phyloP scores from a whole-genome alignment of 306 rosid genomes.

The Vigna hirtella region DNA sequence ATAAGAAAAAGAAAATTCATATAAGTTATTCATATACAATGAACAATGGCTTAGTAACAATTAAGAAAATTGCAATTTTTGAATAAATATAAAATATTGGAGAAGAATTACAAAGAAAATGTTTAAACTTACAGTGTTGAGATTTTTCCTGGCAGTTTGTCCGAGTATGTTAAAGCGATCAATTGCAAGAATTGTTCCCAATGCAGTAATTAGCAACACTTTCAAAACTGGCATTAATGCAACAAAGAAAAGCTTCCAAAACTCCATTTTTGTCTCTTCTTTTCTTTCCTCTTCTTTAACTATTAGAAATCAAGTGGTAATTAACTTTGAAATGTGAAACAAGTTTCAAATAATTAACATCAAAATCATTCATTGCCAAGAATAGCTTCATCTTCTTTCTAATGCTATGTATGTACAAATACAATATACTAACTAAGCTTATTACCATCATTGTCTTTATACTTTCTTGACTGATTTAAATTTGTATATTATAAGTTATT shows the following conservation, averaged over 20 bases:
- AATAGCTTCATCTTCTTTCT: background rate
- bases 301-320: background rate
- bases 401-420: background rate
- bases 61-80: background rate
- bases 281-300: background rate
- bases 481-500: too few species aligned
- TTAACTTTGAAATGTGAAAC: slow-evolving; percentile 13
- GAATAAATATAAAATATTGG: background rate
- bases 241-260: slow-evolving; percentile 52
- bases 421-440: background rate
- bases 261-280: slow-evolving; percentile 40
- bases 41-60: background rate
- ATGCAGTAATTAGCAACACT: slow-evolving; percentile 47
- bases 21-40: background rate
- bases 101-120: background rate
- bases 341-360: background rate
- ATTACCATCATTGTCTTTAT: too few species aligned
- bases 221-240: slow-evolving; percentile 57
- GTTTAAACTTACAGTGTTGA: slow-evolving; percentile 44
- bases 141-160: slow-evolving; percentile 45
- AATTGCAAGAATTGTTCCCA: slow-evolving; percentile 50
- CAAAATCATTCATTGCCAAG: background rate
- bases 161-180: slow-evolving; percentile 45
- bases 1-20: background rate
- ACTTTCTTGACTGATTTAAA: too few species aligned